Base-by-base conservation (phyloP, 1,284 basidiomycete species). In the Xerocomus amazonicus region DNA sequence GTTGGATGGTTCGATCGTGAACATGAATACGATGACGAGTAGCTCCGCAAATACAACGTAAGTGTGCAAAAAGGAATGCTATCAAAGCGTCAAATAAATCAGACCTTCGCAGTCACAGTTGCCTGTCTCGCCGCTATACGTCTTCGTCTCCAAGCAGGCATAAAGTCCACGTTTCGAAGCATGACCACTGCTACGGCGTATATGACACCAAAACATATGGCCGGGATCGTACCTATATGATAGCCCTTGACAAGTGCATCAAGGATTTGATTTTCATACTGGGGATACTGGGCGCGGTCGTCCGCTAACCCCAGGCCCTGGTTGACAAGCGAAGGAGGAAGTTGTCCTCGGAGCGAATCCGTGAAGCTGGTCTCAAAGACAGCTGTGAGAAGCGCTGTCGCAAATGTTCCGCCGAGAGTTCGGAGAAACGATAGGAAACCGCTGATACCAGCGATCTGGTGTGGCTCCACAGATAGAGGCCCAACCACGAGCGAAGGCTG, bases 401-500 rank as follows among this genome's bases (percentile, higher is more conserved):
- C 67, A n/a, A 67, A 70, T 28, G 65, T 70, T 16, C 69, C 65
- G 0, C 65, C 65, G 0, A 67, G 50, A 10, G 65, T 67, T 13
- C 65, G 65, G 13, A 67, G 63, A 43, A 67, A 67, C 4, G 65
- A 70, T 6, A 70, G 32, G 51, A 67, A 67, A 9, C 65, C 69
- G 16, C 67, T 70, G 51, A 67, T 70, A 6, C 65, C 69, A 2
- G 65, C 65, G 23, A 67, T 43, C 44, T 67, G 67, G 28, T 63
- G 53, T 1, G 69, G 65, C 35, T 69, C 13, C 44, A 70, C 69
- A 2, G 67, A 70, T 61, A 67, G 65, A 40, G 65, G 65, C 8
- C 65, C 65, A 4, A 70, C 65, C n/a, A 67, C 55, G 23, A 67
- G 64, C 40, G 65, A 66, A 26, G 65, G 69, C 37, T 70, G 69